Percentiles rank a stretch among this genome's conserved stretches.
These are phyloP conservation scores for Cladosporium austrohemisphaericum DNA, from an alignment of 2,329 filamentous ascomycete genomes.

Conservation along the genomic window DNA sequence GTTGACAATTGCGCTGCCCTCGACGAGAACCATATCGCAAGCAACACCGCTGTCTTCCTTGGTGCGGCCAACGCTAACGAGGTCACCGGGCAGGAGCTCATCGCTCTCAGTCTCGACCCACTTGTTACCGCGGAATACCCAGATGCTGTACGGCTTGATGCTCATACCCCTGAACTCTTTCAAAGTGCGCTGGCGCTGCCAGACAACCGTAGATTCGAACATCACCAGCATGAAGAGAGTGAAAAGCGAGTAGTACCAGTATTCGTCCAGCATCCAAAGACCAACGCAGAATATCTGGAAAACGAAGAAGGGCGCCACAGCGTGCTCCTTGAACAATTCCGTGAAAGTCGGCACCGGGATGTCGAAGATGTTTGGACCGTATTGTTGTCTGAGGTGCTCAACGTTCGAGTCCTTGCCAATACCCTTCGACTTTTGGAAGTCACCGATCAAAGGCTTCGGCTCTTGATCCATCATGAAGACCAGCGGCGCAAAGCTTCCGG, in stretches of 20 bases:
- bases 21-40: constrained; percentile 92
- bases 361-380: constrained; percentile 93
- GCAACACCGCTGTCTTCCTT: constrained; percentile 97
- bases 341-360: constrained; percentile 94
- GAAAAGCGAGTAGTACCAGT: constrained; percentile 99
- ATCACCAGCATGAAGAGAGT: constrained; percentile 97
- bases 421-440: constrained; percentile 77
- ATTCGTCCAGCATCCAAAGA: constrained; percentile 97
- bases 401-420: constrained; percentile 72
- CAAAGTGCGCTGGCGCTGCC: constrained; percentile 94
- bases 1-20: constrained; percentile 95
- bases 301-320: constrained; percentile 97
- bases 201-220: constrained; percentile 98
- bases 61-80: constrained; percentile 86
- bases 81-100: constrained; percentile 84
- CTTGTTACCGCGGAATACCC: constrained; percentile 79
- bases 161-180: constrained; percentile 98
- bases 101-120: constrained; percentile 90
- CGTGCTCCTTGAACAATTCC: constrained; percentile 96
- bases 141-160: constrained; percentile 96
- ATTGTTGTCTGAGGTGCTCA: constrained; percentile 79
- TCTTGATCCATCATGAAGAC: constrained; percentile 79
- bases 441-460: constrained; percentile 72
- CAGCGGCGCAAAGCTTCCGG: constrained; percentile 74
- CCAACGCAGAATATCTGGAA: constrained; percentile 99